Base-by-base conservation (phyloP, 2,329 filamentous ascomycete species). In the Nectriaceae sp. region DNA sequence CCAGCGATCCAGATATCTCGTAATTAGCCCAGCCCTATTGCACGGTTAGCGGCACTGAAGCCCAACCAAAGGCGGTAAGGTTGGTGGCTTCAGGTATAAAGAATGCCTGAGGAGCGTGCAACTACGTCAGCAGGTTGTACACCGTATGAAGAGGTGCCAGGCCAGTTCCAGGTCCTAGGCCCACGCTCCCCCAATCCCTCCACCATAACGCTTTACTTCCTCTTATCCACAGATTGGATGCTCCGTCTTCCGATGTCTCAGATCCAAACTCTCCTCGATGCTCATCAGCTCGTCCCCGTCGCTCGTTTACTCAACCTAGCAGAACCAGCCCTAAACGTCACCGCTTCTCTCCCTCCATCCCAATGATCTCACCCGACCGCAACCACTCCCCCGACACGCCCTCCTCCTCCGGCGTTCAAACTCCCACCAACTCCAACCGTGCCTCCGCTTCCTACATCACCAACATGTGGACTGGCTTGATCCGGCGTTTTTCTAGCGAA, bases 401-500 rank as follows among this genome's bases (percentile, higher is more conserved):
- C 40, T 54, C 57, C 41, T 52, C 60, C 11, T 61, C 60, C 31
- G 60, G 60, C 45, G 52, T 53, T 37, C 53, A 49, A 39, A 63
- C 60, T n/a, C 18, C 44, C 15, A 26, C 52, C 11, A 56, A 50
- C 50, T 35, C 50, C 26, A 55, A 60, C 42, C 59, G 55, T 41
- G 59, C 58, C 16, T 63, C 60, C 33, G 55, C 55, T 11, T 59
- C 56, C 37, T 65, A 64, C 45, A 50, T 67, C 31, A 52, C 60
- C 50, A 70, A 50, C 53, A 75, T 79, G 68, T 78, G 75, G 61
- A 82, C 83, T 26, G 85, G 85, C 16, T 74, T 90, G 43, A 81
- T 89, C 54, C 81, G 87, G 29, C 84, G 87, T 51, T 81, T 90
- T 60, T 83, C 80, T 21, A 72, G 77, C 11, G 78, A 81, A 45